These are phyloP conservation scores for Starmerella scarabaei DNA, from an alignment of 805 yeast species.

Conservation along the genomic window DNA sequence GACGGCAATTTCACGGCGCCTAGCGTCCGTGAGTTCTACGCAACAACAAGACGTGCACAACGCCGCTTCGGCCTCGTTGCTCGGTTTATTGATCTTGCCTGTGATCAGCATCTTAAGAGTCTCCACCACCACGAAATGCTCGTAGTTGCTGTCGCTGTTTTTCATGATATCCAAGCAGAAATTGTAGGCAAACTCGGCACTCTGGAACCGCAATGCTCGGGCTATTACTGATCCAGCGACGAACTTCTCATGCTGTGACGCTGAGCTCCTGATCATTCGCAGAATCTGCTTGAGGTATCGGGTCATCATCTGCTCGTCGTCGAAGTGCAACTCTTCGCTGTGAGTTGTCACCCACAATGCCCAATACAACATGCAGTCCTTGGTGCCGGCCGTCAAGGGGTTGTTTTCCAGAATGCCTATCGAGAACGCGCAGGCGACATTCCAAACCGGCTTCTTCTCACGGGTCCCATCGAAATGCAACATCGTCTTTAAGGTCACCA, in stretches of 20 bases:
- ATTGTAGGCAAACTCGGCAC: slow-evolving; percentile 43
- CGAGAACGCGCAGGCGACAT: neutral
- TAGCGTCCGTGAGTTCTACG: slow-evolving; percentile 7
- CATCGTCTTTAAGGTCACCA: slow-evolving; percentile 26
- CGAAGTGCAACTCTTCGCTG: slow-evolving; percentile 21
- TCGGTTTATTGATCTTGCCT: slow-evolving; percentile 12
- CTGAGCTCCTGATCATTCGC: slow-evolving; percentile 25
- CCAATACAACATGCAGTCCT: slow-evolving; percentile 29
- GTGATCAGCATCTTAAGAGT: slow-evolving; percentile 50
- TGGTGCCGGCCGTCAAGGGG: slow-evolving; percentile 22
- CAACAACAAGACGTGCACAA: neutral
- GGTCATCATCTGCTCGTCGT: slow-evolving; percentile 25
- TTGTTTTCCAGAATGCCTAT: slow-evolving; percentile 2
- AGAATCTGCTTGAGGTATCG: slow-evolving; percentile 35
- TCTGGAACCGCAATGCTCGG: slow-evolving; percentile 44
- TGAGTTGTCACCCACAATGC: slow-evolving; percentile 24
- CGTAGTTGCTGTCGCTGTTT: slow-evolving; percentile 44
- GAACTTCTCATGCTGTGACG: slow-evolving; percentile 21
- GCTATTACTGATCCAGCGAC: slow-evolving; percentile 50
- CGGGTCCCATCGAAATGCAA: slow-evolving; percentile 22
- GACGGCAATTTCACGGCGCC: slow-evolving; percentile 12
- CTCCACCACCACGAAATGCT: slow-evolving; percentile 45
- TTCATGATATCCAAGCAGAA: slow-evolving; percentile 53
- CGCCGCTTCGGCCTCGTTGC: neutral
- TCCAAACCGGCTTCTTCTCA: slow-evolving; percentile 3